Evolutionary conservation across 2,329 filamentous ascomycete genomes (phyloP).

Genomic region (Penicillium sp.): DNA sequence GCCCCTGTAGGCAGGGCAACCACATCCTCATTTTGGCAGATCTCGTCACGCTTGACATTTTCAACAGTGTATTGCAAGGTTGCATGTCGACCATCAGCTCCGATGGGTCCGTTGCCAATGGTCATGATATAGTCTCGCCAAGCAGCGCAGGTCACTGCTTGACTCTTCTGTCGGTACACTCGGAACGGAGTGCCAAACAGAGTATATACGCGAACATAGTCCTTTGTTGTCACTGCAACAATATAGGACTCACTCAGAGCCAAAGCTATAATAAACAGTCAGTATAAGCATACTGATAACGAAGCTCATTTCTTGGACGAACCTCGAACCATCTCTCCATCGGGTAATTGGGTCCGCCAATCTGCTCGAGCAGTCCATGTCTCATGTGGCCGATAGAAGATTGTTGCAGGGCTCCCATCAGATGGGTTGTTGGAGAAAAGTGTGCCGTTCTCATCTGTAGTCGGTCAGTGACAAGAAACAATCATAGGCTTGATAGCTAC

Average conservation of each 20-base stretch:
- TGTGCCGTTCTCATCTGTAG: conserved; percentile 71
- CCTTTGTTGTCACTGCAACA: conserved; percentile 80
- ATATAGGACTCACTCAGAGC: conserved; percentile 90
- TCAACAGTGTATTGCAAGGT: conserved; percentile 89
- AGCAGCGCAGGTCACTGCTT: conserved; percentile 88
- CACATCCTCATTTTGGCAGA: conserved; percentile 92
- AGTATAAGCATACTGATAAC: neutral
- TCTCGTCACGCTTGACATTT: conserved; percentile 89
- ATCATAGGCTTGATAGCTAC: conserved; percentile 22
- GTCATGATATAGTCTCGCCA: conserved; percentile 97
- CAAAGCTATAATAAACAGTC: conserved; percentile 60
- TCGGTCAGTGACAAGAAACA: conserved; percentile 28
- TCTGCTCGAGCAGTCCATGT: conserved; percentile 91
- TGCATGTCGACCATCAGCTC: conserved; percentile 70
- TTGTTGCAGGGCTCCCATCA: conserved; percentile 69
- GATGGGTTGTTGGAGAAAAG: conserved; percentile 80
- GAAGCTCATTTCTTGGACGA: conserved; percentile 14
- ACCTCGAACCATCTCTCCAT: conserved; percentile 76
- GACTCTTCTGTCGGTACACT: conserved; percentile 90
- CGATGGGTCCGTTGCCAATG: conserved; percentile 86
- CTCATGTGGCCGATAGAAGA: conserved; percentile 98
- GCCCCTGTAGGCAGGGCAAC: conserved; percentile 78
- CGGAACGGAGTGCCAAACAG: conserved; percentile 87
- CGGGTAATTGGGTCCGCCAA: conserved; percentile 86
- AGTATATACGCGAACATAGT: conserved; percentile 91